phyloP scores from a whole-genome alignment of 2,329 filamentous ascomycete species.

The Domatiomyces globalis region DNA sequence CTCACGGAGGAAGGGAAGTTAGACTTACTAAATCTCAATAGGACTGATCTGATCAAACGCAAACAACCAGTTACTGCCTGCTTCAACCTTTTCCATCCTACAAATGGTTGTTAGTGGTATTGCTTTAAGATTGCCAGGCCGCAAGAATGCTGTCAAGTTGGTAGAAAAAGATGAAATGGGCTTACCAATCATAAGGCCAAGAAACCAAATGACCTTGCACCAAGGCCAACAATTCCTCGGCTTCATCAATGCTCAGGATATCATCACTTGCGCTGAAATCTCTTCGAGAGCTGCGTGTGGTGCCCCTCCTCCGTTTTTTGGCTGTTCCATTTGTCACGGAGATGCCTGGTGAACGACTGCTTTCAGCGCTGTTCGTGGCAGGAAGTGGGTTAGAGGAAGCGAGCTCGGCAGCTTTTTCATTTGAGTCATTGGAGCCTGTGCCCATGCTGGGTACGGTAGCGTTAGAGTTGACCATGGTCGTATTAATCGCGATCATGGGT shows the following conservation, averaged over 20 bases:
- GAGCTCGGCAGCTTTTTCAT: neutral
- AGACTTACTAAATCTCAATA: constrained; percentile 81
- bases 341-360: constrained; percentile 11
- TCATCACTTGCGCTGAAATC: constrained; percentile 51
- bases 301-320: constrained; percentile 29
- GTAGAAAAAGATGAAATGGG: constrained; percentile 8
- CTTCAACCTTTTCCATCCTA: constrained; percentile 73
- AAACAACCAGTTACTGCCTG: constrained; percentile 90
- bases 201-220: constrained; percentile 79
- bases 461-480: neutral
- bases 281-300: constrained; percentile 32
- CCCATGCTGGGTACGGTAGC: neutral
- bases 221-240: constrained; percentile 65
- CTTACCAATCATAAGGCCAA: constrained; percentile 84
- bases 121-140: constrained; percentile 9
- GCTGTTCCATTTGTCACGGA: constrained; percentile 4
- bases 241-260: constrained; percentile 57
- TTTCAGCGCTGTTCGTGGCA: constrained; percentile 13
- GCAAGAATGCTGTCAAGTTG: neutral
- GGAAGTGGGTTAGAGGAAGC: neutral
- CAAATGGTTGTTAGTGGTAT: constrained; percentile 1
- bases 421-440: neutral
- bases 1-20: neutral
- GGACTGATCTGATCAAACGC: constrained; percentile 92
- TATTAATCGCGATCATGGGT: neutral